Conservation (phyloP, 805 yeast species). For the Blastobotrys parvus region DNA sequence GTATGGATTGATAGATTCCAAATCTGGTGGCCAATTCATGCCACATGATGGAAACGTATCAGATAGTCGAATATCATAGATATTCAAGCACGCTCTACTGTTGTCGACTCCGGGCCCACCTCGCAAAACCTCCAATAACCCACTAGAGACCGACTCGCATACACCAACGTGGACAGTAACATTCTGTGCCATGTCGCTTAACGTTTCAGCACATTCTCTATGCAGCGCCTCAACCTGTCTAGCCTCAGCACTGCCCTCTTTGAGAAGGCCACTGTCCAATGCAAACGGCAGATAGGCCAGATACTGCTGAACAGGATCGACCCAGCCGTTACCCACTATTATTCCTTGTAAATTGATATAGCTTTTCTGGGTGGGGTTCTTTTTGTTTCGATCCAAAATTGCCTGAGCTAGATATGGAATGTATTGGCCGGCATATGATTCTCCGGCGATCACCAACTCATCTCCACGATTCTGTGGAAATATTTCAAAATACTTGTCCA, state of each 20-base stretch:
- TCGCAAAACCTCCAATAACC: slow-evolving; percentile 25
- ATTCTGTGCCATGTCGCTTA: slow-evolving; percentile 16
- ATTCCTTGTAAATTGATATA: slow-evolving; percentile 50
- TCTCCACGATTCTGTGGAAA: slow-evolving; percentile 66
- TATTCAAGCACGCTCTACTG: slow-evolving; percentile 57
- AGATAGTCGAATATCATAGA: slow-evolving; percentile 66
- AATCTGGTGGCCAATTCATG: slow-evolving; percentile 78
- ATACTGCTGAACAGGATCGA: slow-evolving; percentile 80
- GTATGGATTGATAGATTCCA: slow-evolving; percentile 42
- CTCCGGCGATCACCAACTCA: slow-evolving; percentile 80
- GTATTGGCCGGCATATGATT: slow-evolving; percentile 95
- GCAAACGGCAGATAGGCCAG: slow-evolving; percentile 71
- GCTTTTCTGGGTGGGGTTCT: not conserved
- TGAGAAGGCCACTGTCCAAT: slow-evolving; percentile 47
- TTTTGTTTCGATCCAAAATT: slow-evolving; percentile 40
- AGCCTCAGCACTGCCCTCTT: slow-evolving; percentile 20
- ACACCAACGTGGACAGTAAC: slow-evolving; percentile 16
- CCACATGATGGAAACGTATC: slow-evolving; percentile 87
- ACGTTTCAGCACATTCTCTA: slow-evolving; percentile 20
- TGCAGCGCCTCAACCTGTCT: slow-evolving; percentile 17
- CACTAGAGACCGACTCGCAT: slow-evolving; percentile 37
- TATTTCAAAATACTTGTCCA: slow-evolving; percentile 53
- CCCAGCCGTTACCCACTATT: slow-evolving; percentile 90
- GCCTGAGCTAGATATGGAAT: slow-evolving; percentile 78
- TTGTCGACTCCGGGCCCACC: slow-evolving; percentile 12